Conservation (phyloP, 345 rosid species). For the Populus pruinosa region DNA sequence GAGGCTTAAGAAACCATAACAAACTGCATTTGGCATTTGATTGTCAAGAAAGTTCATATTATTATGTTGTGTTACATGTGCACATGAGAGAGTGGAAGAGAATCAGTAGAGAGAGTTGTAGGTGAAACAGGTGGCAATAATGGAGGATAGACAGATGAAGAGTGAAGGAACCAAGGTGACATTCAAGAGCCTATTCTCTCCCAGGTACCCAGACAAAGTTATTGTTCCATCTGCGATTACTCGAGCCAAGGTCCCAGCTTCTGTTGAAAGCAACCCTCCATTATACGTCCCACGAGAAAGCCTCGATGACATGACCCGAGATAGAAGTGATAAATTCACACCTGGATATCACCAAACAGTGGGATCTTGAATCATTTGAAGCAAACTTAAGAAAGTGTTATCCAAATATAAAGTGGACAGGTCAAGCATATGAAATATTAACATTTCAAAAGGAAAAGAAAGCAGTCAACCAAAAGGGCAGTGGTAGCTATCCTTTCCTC, state of each 20-base stretch:
- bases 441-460: not conserved
- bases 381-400: not conserved
- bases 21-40: not conserved
- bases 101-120: slow-evolving; percentile 50
- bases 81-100: not conserved
- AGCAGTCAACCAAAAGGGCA: too few relatives aligned
- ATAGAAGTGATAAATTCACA: slow-evolving; percentile 52
- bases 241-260: slow-evolving; percentile 57
- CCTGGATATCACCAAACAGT: slow-evolving; percentile 28
- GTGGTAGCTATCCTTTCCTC: too few relatives aligned
- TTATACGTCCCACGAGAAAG: slow-evolving; percentile 54
- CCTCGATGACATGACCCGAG: slow-evolving; percentile 59
- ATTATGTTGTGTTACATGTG: slow-evolving; percentile 1
- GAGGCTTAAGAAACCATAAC: not conserved
- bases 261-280: slow-evolving; percentile 59
- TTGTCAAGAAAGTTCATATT: not conserved
- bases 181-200: slow-evolving; percentile 42
- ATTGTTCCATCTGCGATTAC: slow-evolving; percentile 63
- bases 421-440: not conserved
- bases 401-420: not conserved
- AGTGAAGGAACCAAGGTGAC: slow-evolving; percentile 48
- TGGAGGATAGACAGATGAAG: slow-evolving; percentile 46
- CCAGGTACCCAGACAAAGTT: slow-evolving; percentile 46
- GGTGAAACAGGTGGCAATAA: slow-evolving; percentile 46
- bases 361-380: not conserved